These are phyloP conservation scores for Diddensiella santjacobensis DNA, from an alignment of 805 yeast genomes.

Conservation along the genomic window DNA sequence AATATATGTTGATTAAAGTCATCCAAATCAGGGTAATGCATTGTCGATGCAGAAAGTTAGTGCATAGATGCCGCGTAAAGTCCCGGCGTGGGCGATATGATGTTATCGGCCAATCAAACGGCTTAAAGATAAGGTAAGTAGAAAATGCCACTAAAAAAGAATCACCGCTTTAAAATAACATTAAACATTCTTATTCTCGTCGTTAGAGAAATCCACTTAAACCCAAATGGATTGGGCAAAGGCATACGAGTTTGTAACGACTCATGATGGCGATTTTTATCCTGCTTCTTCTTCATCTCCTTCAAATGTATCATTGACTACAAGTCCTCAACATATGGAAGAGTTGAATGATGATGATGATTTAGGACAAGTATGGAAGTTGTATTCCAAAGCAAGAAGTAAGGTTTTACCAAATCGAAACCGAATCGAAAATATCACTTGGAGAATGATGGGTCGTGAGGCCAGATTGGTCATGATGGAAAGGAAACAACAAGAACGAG, in stretches of 20 bases:
- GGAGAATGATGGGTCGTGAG: slow-evolving; percentile 66
- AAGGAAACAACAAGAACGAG: neutral
- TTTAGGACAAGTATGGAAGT: slow-evolving; percentile 56
- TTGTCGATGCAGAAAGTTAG: too few relatives aligned
- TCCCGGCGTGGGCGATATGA: too few relatives aligned
- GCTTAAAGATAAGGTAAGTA: neutral
- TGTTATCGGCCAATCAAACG: neutral
- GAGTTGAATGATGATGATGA: neutral
- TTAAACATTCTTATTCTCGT: too few relatives aligned
- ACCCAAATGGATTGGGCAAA: slow-evolving; percentile 2
- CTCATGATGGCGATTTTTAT: neutral
- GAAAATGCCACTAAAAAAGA: too few relatives aligned
- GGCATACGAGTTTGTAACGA: neutral
- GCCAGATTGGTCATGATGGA: neutral
- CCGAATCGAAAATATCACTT: slow-evolving; percentile 79
- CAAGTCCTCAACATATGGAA: neutral
- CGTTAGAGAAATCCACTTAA: neutral
- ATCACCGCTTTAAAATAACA: too few relatives aligned
- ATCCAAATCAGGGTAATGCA: too few relatives aligned
- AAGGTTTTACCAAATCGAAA: slow-evolving; percentile 62
- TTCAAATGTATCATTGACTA: neutral
- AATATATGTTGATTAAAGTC: too few relatives aligned
- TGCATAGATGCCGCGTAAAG: too few relatives aligned
- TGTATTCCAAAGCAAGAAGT: slow-evolving; percentile 74
- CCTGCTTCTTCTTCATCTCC: neutral